Percentiles rank a stretch among this genome's conserved stretches.
These are phyloP conservation scores for Actinomortierella wolfii DNA, from an alignment of 371 early-diverging fungal genomes.

Conservation along the genomic window DNA sequence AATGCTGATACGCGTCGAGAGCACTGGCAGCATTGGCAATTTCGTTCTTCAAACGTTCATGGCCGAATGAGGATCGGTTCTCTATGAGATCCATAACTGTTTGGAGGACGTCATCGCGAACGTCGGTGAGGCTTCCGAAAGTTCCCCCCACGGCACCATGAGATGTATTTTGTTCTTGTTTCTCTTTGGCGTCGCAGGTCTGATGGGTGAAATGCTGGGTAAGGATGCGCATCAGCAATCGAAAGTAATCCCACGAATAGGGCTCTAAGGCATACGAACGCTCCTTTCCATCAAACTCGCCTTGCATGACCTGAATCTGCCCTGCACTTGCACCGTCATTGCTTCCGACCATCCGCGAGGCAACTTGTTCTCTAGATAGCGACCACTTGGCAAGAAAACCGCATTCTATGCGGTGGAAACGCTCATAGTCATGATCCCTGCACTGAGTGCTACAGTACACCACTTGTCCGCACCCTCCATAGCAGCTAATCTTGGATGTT, in stretches of 20 bases:
- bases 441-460: constrained; percentile 18
- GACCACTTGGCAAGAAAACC: background rate
- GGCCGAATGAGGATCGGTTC: constrained; percentile 4
- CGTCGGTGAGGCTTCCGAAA: background rate
- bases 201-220: constrained; percentile 13
- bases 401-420: background rate
- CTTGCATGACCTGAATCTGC: background rate
- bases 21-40: constrained; percentile 14
- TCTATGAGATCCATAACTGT: constrained; percentile 11
- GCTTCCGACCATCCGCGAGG: background rate
- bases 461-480: constrained; percentile 11
- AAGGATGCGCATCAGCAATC: constrained; percentile 11
- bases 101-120: constrained; percentile 3
- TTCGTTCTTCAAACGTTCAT: constrained; percentile 6
- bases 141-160: background rate
- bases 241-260: constrained; percentile 17
- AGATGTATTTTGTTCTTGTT: background rate
- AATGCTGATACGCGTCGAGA: constrained; percentile 20
- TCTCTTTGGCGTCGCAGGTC: background rate
- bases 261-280: constrained; percentile 1
- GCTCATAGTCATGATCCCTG: background rate
- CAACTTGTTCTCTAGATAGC: background rate
- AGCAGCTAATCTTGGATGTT: background rate
- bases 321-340: background rate
- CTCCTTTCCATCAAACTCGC: background rate